These are phyloP conservation scores for Xylariaceae sp. DNA, from an alignment of 2,329 filamentous ascomycete genomes.

Conservation along the genomic window DNA sequence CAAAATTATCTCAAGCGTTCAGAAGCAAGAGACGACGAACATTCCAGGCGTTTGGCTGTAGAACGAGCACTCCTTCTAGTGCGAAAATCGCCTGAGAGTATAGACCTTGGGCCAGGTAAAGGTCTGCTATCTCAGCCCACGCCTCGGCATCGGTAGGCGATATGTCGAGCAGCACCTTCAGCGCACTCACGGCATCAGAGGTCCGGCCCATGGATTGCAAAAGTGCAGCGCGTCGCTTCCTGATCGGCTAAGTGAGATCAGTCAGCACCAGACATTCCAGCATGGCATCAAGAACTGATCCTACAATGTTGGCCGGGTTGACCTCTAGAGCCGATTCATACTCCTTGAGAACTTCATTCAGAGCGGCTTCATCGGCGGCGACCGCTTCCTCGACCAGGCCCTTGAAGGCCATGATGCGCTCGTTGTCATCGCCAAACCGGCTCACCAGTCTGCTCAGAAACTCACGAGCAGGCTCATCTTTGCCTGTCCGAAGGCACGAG, in stretches of 20 bases:
- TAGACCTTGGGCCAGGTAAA: slow-evolving; percentile 75
- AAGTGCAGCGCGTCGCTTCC: slow-evolving; percentile 78
- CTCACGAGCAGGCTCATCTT: slow-evolving; percentile 69
- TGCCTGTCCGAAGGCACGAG: slow-evolving; percentile 76
- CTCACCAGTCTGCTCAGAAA: slow-evolving; percentile 70
- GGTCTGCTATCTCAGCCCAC: slow-evolving; percentile 85
- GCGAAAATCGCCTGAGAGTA: slow-evolving; percentile 81
- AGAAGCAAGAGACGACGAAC: slow-evolving; percentile 45
- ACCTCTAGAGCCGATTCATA: slow-evolving; percentile 72
- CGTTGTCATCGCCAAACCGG: slow-evolving; percentile 79
- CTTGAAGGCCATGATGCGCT: slow-evolving; percentile 76
- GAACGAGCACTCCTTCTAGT: slow-evolving; percentile 81
- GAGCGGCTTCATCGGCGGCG: slow-evolving; percentile 58
- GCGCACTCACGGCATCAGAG: slow-evolving; percentile 66
- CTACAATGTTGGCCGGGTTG: slow-evolving; percentile 74
- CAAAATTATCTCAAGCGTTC: background rate
- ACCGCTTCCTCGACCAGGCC: slow-evolving; percentile 82
- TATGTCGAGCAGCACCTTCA: slow-evolving; percentile 72
- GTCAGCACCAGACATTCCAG: slow-evolving; percentile 5
- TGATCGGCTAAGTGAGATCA: slow-evolving; percentile 56
- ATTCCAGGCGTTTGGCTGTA: slow-evolving; percentile 93
- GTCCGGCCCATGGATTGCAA: slow-evolving; percentile 66
- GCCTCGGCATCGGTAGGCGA: slow-evolving; percentile 87
- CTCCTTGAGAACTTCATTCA: slow-evolving; percentile 66
- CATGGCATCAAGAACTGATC: slow-evolving; percentile 30